Evolutionary conservation across 768 basidiomycete genomes (phyloP).

Genomic region (Dictyophora rubrovolvata): DNA sequence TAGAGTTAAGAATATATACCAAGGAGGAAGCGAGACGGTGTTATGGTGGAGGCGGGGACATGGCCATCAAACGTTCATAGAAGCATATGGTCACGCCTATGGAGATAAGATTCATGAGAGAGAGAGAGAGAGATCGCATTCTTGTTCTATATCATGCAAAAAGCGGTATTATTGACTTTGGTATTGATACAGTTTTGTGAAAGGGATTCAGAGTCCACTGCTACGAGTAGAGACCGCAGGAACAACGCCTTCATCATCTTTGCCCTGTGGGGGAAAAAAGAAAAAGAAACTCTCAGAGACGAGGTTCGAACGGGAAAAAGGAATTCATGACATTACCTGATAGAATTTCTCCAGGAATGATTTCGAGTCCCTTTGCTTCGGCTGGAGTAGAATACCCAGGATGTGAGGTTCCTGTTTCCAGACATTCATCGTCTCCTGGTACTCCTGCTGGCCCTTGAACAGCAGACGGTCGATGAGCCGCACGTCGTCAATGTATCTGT

Average conservation of each 20-base stretch:
- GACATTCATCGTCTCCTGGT: slow-evolving; percentile 88
- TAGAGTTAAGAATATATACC: not conserved
- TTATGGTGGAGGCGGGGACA: no score
- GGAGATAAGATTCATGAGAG: no score
- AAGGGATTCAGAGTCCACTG: not conserved
- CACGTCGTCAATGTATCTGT: slow-evolving; percentile 72
- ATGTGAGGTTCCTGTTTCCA: slow-evolving; percentile 88
- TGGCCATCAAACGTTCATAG: not conserved
- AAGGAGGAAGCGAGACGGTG: no score
- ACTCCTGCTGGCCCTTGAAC: slow-evolving; percentile 76
- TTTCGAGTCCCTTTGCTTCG: slow-evolving; percentile 34
- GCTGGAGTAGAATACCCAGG: slow-evolving; percentile 54
- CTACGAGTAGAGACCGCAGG: not conserved
- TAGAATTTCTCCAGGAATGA: slow-evolving; percentile 80
- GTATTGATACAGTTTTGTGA: not conserved
- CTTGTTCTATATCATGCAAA: not conserved
- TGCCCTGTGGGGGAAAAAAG: not conserved
- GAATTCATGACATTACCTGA: slow-evolving; percentile 43
- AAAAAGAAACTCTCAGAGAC: not conserved
- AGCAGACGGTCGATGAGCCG: slow-evolving; percentile 79
- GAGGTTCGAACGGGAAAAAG: not conserved
- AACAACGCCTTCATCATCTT: slow-evolving; percentile 7
- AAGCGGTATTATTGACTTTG: not conserved
- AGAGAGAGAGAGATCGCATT: not conserved
- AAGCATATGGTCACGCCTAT: not conserved